Evolutionary conservation across 176 grass and related monocot genomes (phyloP).

Genomic region (Chrysopogon serrulatus): DNA sequence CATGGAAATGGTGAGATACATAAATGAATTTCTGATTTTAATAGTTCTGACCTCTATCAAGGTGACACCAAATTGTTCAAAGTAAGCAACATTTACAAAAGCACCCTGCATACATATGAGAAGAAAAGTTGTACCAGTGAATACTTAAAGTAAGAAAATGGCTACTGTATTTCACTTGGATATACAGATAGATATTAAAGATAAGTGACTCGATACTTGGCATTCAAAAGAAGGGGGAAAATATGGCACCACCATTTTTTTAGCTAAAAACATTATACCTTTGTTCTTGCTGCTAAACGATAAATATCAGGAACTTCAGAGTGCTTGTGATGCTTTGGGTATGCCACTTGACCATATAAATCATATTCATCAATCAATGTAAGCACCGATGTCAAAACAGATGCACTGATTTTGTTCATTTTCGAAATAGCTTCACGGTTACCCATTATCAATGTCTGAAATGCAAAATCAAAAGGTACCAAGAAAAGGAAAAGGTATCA

Average conservation of each 20-base stretch:
- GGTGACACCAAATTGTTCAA: conserved; percentile 76
- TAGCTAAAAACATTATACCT: conserved; percentile 27
- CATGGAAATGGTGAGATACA: not conserved
- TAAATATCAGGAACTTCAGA: conserved; percentile 84
- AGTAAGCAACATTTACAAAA: conserved; percentile 73
- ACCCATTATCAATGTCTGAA: conserved; percentile 82
- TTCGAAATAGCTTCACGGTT: conserved; percentile 79
- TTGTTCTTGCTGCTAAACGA: conserved; percentile 70
- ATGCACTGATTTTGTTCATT: conserved; percentile 74
- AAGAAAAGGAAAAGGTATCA: not conserved
- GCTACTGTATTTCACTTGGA: not conserved
- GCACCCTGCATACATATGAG: conserved; percentile 44
- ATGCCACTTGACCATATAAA: conserved; percentile 84
- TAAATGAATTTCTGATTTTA: conserved; percentile 8
- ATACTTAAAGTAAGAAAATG: not conserved
- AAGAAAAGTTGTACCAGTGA: not conserved
- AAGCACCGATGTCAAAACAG: conserved; percentile 67
- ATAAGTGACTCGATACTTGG: not conserved
- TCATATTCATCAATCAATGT: conserved; percentile 85
- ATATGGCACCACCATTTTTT: not conserved
- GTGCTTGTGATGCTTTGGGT: conserved; percentile 81
- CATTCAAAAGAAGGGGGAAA: not conserved
- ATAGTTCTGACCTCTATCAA: conserved; percentile 59
- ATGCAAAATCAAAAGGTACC: conserved; percentile 15
- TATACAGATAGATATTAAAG: not conserved